phyloP scores from a whole-genome alignment of 2,329 filamentous ascomycete species.

The Pseudogymnoascus pannorum region DNA sequence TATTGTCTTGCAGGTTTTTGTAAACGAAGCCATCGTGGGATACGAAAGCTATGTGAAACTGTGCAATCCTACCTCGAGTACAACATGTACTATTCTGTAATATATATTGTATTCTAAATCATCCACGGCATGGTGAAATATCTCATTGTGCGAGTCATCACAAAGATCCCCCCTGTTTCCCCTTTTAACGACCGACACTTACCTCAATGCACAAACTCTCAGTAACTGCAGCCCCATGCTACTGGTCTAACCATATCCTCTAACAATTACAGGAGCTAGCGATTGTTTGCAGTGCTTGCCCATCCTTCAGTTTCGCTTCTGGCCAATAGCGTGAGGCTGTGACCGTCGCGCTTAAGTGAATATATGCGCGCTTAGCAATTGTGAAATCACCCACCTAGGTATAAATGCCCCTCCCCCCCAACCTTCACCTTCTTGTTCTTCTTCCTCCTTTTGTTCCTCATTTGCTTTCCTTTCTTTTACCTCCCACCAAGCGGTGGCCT shows the following conservation, averaged over 20 bases:
- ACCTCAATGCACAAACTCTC: not conserved
- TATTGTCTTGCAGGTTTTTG: not conserved
- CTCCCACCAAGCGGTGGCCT: not conserved
- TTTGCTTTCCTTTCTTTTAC: not conserved
- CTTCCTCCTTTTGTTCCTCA: not conserved
- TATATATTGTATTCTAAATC: not conserved
- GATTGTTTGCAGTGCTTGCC: slow-evolving; percentile 1
- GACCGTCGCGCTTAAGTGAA: slow-evolving; percentile 1
- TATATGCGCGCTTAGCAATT: not conserved
- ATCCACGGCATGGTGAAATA: not conserved
- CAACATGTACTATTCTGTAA: not conserved
- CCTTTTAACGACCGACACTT: not conserved
- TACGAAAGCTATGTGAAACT: not conserved
- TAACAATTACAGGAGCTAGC: not conserved
- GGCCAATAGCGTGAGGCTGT: not conserved
- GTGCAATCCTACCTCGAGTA: not conserved
- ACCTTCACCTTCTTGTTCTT: not conserved
- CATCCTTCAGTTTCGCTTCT: not conserved
- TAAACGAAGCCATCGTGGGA: not conserved
- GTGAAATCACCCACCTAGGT: not conserved
- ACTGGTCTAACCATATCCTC: not conserved
- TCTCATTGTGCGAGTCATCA: not conserved
- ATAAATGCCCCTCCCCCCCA: not conserved
- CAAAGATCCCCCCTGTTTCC: not conserved
- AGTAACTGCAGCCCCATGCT: not conserved